These are phyloP conservation scores for Cercospora zeina DNA, from an alignment of 2,329 filamentous ascomycete species.

Conservation along the genomic window DNA sequence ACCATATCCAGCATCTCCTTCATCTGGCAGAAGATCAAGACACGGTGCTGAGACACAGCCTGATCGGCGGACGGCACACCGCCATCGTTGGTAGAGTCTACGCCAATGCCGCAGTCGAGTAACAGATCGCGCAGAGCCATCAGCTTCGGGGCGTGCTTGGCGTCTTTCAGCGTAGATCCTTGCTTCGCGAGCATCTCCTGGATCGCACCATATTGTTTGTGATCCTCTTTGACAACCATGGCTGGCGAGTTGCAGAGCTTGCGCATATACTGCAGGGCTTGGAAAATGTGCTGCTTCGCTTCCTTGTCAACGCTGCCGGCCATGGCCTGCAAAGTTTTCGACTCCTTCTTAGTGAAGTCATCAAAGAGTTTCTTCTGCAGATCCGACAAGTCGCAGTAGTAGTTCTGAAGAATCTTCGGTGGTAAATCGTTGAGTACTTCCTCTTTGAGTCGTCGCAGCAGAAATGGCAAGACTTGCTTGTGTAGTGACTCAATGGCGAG, in stretches of 20 bases:
- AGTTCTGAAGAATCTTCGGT: constrained; percentile 98
- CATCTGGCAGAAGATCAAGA: constrained; percentile 98
- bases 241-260: constrained; percentile 98
- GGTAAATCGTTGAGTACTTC: constrained; percentile 95
- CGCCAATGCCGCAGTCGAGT: constrained; percentile 97
- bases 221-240: constrained; percentile 90
- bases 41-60: constrained; percentile 93
- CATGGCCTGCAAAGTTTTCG: constrained; percentile 81
- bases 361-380: constrained; percentile 94
- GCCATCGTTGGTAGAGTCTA: constrained; percentile 50
- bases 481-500: constrained; percentile 96
- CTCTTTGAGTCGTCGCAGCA: constrained; percentile 93
- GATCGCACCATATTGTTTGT: constrained; percentile 85
- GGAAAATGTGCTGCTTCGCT: constrained; percentile 97
- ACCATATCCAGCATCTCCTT: constrained; percentile 99
- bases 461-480: constrained; percentile 95
- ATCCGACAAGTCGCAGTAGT: constrained; percentile 97
- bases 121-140: constrained; percentile 85
- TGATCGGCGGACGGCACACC: constrained; percentile 61
- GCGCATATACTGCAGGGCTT: constrained; percentile 98
- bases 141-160: constrained; percentile 87
- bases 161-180: constrained; percentile 79
- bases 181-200: constrained; percentile 76
- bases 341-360: constrained; percentile 91
- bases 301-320: constrained; percentile 85